phyloP scores from a whole-genome alignment of 2,329 filamentous ascomycete genomes.

The Fusarium chuoi region DNA sequence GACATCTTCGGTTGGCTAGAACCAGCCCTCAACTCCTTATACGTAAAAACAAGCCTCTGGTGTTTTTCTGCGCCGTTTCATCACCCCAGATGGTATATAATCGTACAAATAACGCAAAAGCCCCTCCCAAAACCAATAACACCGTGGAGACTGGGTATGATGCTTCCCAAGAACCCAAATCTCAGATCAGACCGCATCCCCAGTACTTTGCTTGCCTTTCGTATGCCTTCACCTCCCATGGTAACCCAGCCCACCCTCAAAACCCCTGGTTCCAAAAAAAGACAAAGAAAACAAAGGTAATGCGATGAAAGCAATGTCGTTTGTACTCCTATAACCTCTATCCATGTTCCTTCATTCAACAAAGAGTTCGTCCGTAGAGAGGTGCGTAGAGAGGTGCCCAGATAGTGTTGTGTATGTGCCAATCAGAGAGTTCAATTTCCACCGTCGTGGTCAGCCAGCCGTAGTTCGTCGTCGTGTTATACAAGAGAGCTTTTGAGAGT shows the following conservation, averaged over 20 bases:
- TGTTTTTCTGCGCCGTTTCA: slow-evolving; percentile 35
- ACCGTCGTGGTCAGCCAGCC: slow-evolving; percentile 36
- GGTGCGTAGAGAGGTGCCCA: slow-evolving; percentile 34
- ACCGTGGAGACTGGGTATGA: slow-evolving; percentile 1
- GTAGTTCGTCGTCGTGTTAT: slow-evolving; percentile 41
- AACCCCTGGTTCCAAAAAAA: slow-evolving; percentile 10
- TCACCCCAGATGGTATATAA: slow-evolving; percentile 38
- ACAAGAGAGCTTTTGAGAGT: slow-evolving; percentile 35
- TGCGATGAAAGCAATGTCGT: slow-evolving; percentile 27
- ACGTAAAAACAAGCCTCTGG: slow-evolving; percentile 20
- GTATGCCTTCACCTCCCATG: neutral
- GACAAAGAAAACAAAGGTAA: slow-evolving; percentile 19
- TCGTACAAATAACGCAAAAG: slow-evolving; percentile 30
- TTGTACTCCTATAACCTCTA: slow-evolving; percentile 45
- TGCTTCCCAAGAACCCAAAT: slow-evolving; percentile 3
- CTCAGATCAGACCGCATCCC: neutral
- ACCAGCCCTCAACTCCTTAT: slow-evolving; percentile 19
- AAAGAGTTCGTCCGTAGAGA: slow-evolving; percentile 36
- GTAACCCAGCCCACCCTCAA: neutral
- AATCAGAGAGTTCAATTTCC: slow-evolving; percentile 27
- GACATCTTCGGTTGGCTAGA: slow-evolving; percentile 14
- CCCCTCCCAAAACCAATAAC: slow-evolving; percentile 14
- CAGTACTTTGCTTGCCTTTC: slow-evolving; percentile 4
- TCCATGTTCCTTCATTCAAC: slow-evolving; percentile 41
- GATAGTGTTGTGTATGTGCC: slow-evolving; percentile 30